These are phyloP conservation scores for Allomyces macrogynus DNA, from an alignment of 192 early-diverging fungal genomes.

Conservation along the genomic window DNA sequence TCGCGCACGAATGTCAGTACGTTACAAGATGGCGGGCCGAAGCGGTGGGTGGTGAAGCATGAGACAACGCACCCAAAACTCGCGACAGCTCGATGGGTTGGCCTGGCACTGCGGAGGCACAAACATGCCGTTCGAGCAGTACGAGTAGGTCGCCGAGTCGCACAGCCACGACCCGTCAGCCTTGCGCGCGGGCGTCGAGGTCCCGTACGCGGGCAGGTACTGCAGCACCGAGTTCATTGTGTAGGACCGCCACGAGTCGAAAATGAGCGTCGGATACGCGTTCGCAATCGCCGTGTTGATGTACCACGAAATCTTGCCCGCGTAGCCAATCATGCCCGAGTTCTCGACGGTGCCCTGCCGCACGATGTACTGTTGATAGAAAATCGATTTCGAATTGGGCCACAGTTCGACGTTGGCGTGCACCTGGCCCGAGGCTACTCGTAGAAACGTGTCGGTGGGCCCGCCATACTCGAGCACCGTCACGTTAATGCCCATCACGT, in stretches of 20 bases:
- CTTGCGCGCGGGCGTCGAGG: background rate
- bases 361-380: background rate
- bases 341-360: background rate
- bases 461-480: background rate
- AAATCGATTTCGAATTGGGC: background rate
- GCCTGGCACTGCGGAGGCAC: background rate
- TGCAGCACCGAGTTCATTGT: background rate
- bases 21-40: too few species aligned
- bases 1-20: too few species aligned
- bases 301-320: background rate
- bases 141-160: background rate
- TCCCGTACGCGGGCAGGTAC: background rate
- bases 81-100: background rate
- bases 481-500: background rate
- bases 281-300: background rate
- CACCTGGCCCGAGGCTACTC: background rate
- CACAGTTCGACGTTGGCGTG: background rate
- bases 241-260: background rate
- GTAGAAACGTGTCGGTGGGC: background rate
- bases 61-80: background rate
- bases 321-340: background rate
- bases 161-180: background rate
- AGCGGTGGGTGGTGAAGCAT: too few species aligned
- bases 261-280: background rate
- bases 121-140: background rate